Evolutionary conservation across 129 eudicot species (phyloP).

Genomic region (Deinandra increscens): DNA sequence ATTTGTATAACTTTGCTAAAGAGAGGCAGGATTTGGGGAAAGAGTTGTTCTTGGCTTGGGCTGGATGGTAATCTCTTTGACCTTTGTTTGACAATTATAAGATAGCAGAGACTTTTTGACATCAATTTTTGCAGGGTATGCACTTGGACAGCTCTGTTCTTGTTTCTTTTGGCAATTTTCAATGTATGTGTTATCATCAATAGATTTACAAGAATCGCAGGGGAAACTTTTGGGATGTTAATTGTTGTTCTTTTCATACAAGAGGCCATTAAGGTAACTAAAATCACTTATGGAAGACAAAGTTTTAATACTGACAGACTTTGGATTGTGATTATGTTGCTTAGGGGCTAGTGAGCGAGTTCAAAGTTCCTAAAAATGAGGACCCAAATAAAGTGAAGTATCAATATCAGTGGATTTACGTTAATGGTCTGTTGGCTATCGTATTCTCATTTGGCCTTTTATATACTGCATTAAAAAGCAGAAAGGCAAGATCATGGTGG

Average conservation of each 20-base stretch:
- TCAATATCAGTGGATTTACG: slow-evolving; percentile 60
- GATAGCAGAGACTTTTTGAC: neutral
- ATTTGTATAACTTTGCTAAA: slow-evolving; percentile 53
- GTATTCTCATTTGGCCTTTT: slow-evolving; percentile 56
- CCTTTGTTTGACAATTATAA: neutral
- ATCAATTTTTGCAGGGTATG: slow-evolving; percentile 48
- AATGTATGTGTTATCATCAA: slow-evolving; percentile 47
- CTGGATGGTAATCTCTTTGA: slow-evolving; percentile 47
- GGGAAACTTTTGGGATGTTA: slow-evolving; percentile 65
- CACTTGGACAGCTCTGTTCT: slow-evolving; percentile 56
- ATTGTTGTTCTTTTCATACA: slow-evolving; percentile 48
- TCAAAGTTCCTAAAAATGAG: slow-evolving; percentile 44
- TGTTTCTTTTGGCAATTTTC: slow-evolving; percentile 54
- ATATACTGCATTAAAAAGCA: slow-evolving; percentile 50
- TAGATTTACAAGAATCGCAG: slow-evolving; percentile 59
- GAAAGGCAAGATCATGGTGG: slow-evolving; percentile 67
- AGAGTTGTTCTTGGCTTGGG: slow-evolving; percentile 63
- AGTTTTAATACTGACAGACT: neutral
- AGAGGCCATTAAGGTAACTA: slow-evolving; percentile 53
- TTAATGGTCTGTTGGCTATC: slow-evolving; percentile 51
- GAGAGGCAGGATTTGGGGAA: slow-evolving; percentile 38
- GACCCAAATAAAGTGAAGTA: slow-evolving; percentile 23
- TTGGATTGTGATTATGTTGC: neutral
- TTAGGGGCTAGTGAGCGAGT: slow-evolving; percentile 59
- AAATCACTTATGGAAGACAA: neutral